Conservation (phyloP, 257 asterid species). For the Echium plantagineum region DNA sequence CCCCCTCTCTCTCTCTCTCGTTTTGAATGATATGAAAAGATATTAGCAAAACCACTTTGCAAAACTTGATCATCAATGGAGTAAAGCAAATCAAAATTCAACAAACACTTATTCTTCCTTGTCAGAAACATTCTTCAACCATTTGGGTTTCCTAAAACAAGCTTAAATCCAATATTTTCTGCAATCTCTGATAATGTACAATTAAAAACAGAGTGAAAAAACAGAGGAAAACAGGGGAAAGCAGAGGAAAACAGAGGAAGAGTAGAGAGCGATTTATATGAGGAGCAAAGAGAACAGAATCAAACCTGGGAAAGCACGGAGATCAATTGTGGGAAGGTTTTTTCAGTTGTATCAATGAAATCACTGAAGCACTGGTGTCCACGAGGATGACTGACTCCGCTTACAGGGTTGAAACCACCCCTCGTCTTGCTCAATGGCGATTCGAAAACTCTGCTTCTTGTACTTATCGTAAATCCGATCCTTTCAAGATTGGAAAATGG, state of each 20-base stretch:
- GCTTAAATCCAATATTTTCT: background rate
- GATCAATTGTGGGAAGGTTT: constrained; percentile 64
- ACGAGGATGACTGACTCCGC: constrained; percentile 84
- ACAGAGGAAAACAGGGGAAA: background rate
- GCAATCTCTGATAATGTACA: background rate
- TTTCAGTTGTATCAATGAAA: constrained; percentile 82
- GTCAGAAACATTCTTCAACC: constrained; percentile 29
- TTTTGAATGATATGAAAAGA: background rate
- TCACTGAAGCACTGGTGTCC: constrained; percentile 58
- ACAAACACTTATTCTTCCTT: constrained; percentile 33
- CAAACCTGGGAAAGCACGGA: constrained; percentile 91
- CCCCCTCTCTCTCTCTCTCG: background rate
- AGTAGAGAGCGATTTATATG: constrained; percentile 10
- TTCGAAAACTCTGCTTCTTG: constrained; percentile 54
- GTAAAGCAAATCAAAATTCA: constrained; percentile 27
- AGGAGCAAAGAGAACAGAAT: constrained; percentile 28
- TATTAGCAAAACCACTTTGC: constrained; percentile 8
- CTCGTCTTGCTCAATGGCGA: constrained; percentile 96
- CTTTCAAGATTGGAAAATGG: constrained; percentile 74
- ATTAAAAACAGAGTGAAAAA: constrained; percentile 1
- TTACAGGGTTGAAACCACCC: constrained; percentile 78
- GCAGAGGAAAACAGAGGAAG: background rate
- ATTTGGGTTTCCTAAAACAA: constrained; percentile 10
- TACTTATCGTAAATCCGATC: constrained; percentile 65
- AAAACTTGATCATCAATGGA: constrained; percentile 47